Conservation (phyloP, 148 eudicot genomes). For the Rhododendron vialii region DNA sequence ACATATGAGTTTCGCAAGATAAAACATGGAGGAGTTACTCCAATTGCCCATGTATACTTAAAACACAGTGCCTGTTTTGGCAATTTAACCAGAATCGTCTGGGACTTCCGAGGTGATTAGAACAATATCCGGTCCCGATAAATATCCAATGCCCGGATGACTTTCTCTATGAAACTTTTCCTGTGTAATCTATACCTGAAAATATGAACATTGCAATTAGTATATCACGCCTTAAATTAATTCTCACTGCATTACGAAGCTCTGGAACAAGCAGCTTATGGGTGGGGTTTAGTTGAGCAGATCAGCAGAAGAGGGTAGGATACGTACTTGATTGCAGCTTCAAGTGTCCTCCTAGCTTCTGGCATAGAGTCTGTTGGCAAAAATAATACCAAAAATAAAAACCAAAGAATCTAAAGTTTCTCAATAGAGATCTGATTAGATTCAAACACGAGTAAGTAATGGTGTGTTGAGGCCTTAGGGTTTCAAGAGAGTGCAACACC, state of each 20-base stretch:
- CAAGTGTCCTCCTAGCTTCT: slow-evolving; percentile 67
- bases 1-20: neutral
- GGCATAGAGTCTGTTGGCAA: slow-evolving; percentile 51
- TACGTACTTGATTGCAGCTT: slow-evolving; percentile 88
- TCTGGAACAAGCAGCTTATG: neutral
- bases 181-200: slow-evolving; percentile 91
- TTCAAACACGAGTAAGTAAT: neutral
- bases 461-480: neutral
- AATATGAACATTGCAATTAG: slow-evolving; percentile 1
- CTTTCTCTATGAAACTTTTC: slow-evolving; percentile 68
- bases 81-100: neutral
- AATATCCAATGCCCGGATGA: slow-evolving; percentile 74
- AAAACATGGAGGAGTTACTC: neutral
- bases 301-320: neutral
- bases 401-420: neutral
- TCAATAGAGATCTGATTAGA: neutral
- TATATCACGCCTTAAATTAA: neutral
- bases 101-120: slow-evolving; percentile 2
- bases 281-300: neutral
- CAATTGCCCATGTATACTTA: neutral
- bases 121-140: slow-evolving; percentile 67
- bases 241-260: neutral
- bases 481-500: neutral
- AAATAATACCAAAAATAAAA: neutral
- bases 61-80: neutral